A percentile compares a stretch with the other conserved stretches of the same genome.
phyloP scores from a whole-genome alignment of 192 early-diverging fungal genomes.

The Coemansia sp. region DNA sequence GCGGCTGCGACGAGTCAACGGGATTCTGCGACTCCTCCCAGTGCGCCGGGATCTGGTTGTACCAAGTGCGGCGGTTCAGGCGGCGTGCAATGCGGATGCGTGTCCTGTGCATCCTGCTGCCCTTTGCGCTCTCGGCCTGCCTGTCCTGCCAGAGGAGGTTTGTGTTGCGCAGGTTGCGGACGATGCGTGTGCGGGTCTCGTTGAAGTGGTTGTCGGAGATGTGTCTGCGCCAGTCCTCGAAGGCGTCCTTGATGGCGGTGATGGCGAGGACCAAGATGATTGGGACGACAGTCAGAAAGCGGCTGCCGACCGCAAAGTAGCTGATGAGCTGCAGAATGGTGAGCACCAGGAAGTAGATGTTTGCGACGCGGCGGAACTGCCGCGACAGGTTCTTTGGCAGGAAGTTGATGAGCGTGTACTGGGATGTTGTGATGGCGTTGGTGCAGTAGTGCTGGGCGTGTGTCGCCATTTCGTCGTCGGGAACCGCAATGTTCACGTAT shows the following conservation, averaged over 20 bases:
- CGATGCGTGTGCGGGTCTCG: conserved; percentile 60
- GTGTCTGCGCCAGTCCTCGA: conserved; percentile 89
- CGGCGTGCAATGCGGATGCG: conserved; percentile 43
- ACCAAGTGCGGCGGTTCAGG: conserved; percentile 40
- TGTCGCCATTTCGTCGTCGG: conserved; percentile 54
- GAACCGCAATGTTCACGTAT: conserved; percentile 66
- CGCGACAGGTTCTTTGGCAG: conserved; percentile 90
- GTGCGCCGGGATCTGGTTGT: conserved; percentile 45
- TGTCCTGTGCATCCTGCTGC: conserved; percentile 14
- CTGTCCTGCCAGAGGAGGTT: conserved; percentile 53
- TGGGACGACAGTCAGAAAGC: conserved; percentile 77
- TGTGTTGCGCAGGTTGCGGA: conserved; percentile 63
- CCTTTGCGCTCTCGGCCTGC: conserved; percentile 22
- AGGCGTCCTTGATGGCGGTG: conserved; percentile 82
- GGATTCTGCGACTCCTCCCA: conserved; percentile 46
- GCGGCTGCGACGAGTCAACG: conserved; percentile 25
- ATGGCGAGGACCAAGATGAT: conserved; percentile 79
- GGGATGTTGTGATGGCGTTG: conserved; percentile 88
- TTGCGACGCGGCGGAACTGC: conserved; percentile 83
- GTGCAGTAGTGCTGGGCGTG: conserved; percentile 64
- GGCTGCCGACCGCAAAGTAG: conserved; percentile 75
- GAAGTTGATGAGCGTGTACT: conserved; percentile 85
- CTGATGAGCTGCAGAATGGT: conserved; percentile 71
- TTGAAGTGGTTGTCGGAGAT: conserved; percentile 83
- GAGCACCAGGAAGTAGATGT: conserved; percentile 82